Conservation (phyloP, 2,329 filamentous ascomycete species). For the Colletotrichum chlorophyti region DNA sequence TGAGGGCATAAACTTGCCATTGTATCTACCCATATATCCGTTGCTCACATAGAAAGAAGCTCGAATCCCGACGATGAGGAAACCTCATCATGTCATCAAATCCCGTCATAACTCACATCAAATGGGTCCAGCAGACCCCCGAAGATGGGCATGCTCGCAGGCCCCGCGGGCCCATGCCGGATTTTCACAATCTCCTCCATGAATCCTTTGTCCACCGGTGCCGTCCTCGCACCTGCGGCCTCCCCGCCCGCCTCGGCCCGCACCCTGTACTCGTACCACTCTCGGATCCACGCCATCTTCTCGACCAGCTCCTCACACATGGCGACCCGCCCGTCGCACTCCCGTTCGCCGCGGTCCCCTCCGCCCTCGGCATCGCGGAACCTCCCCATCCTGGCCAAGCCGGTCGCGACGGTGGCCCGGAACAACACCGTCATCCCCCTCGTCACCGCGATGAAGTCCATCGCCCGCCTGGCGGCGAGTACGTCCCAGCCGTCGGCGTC, state of each 20-base stretch:
- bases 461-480: slow-evolving; percentile 9
- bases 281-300: slow-evolving; percentile 14
- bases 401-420: neutral
- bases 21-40: no score
- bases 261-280: slow-evolving; percentile 4
- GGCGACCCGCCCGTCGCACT: neutral
- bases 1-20: no score
- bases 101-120: neutral
- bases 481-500: slow-evolving; percentile 30
- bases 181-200: slow-evolving; percentile 13
- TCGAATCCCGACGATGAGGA: no score
- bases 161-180: slow-evolving; percentile 6
- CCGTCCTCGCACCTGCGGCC: neutral
- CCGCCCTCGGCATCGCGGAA: neutral
- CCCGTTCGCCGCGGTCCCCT: neutral
- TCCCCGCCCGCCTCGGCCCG: neutral
- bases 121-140: slow-evolving; percentile 6
- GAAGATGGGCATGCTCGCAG: slow-evolving; percentile 1
- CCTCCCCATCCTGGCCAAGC: neutral
- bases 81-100: neutral
- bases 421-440: slow-evolving; percentile 1
- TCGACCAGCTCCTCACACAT: slow-evolving; percentile 7
- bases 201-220: slow-evolving; percentile 1
- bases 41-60: no score
- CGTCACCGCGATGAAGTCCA: slow-evolving; percentile 23